These are phyloP conservation scores for Medicago truncatula DNA, from an alignment of 306 rosid species.

Conservation along the genomic window MtrunA17r5.0-ANR NC_053049.1:13906001-13906500, in stretches of 20 bases:
- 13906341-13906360: slow-evolving; percentile 94
- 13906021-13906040: not conserved
- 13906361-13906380: slow-evolving; percentile 90
- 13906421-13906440: slow-evolving; percentile 47
- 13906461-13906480: slow-evolving; percentile 87
- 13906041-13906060: not conserved
- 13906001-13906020: not conserved
- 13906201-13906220: slow-evolving; percentile 27
- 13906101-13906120: slow-evolving; percentile 6
- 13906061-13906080: not conserved
- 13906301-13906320: slow-evolving; percentile 78
- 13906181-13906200: slow-evolving; percentile 16
- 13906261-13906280: slow-evolving; percentile 20
- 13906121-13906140: slow-evolving; percentile 3
- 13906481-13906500: slow-evolving; percentile 94
- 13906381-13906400: slow-evolving; percentile 98
- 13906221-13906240: slow-evolving; percentile 4
- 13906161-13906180: not conserved
- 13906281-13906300: not conserved
- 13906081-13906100: not conserved
- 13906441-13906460: slow-evolving; percentile 79
- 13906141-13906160: slow-evolving; percentile 13
- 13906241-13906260: slow-evolving; percentile 20
- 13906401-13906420: slow-evolving; percentile 64
- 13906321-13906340: slow-evolving; percentile 99